Percentiles rank a stretch among this genome's conserved stretches.
phyloP scores from a whole-genome alignment of 2,329 filamentous ascomycete species.

The Aspergillus latus region DNA sequence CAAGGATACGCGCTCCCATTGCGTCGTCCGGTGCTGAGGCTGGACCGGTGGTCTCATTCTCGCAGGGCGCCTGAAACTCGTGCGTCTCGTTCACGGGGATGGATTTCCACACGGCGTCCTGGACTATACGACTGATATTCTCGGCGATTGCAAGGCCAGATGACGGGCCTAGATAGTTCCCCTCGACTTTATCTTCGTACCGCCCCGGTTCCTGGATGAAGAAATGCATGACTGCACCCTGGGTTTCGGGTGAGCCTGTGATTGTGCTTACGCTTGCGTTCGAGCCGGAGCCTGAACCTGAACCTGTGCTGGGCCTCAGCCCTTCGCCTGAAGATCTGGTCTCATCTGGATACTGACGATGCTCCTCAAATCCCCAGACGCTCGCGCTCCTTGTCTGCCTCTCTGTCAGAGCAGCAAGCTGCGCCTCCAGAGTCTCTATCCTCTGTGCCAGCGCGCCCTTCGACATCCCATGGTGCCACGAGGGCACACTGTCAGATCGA shows the following conservation, averaged over 20 bases:
- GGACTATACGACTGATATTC: constrained; percentile 18
- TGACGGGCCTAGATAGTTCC: constrained; percentile 20
- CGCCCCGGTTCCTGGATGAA: constrained; percentile 6
- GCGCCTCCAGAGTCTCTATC: constrained; percentile 23
- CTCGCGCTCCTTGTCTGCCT: background rate
- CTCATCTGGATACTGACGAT: no score
- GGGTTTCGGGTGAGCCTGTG: background rate
- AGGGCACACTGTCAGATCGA: constrained; percentile 21
- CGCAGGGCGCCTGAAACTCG: constrained; percentile 2
- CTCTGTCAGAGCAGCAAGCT: constrained; percentile 14
- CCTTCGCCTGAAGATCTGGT: background rate
- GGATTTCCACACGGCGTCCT: constrained; percentile 17
- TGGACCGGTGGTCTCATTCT: background rate
- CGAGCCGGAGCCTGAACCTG: background rate
- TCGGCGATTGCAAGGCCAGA: constrained; percentile 22
- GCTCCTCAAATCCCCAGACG: background rate
- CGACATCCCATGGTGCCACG: constrained; percentile 29
- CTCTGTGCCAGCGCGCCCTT: constrained; percentile 24
- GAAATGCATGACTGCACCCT: constrained; percentile 6
- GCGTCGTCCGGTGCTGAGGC: constrained; percentile 16
- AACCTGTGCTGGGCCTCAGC: background rate
- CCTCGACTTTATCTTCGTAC: constrained; percentile 3
- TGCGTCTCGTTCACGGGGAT: constrained; percentile 14
- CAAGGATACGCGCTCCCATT: constrained; percentile 16
- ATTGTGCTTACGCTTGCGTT: background rate